Evolutionary conservation across 2,329 filamentous ascomycete genomes (phyloP), one percentile per base, ranked within the genome.

Genomic region (Aspergillus bombycis): DNA sequence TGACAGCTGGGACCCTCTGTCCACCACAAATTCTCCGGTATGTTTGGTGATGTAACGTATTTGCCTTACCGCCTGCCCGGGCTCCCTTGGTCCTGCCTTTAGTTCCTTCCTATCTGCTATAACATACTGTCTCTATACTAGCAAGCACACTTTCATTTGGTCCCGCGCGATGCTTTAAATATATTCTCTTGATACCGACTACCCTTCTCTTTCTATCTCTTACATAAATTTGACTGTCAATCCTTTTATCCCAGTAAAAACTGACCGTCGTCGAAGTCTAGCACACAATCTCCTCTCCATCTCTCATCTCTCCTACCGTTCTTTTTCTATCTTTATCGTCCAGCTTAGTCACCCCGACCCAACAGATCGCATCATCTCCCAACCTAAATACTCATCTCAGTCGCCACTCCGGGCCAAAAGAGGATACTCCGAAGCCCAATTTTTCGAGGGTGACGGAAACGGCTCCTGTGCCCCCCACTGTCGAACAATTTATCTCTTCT

Each of bases 401-500:
- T 70, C 60, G 71, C 69, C 71, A 73, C 71, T 36, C 46, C 62
- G 59, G 59, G 55, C 48, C 55, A 34, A 43, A 58, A 58, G 34
- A 60, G 32, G 23, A 60, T 19, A 56, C 52, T 46, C 64, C 58
- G 62, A 61, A 46, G 46, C 48, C 54, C 45, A 63, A 55, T 41
- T 60, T 55, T 55, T 56, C 54, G 26, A 48, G 46, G 52, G 63
- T 65, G 65, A 74, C 74, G 73, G 66, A 75, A 75, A 71, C 74
- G 73, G 72, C 72, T 71, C 41, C 57, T 62, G 63, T 36, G 58
- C 54, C 60, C 62, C 62, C 59, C 64, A 45, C 62, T 60, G 53
- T 61, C 67, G 46, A 60, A 58, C 58, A 61, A 57, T 59, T 63
- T 58, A 57, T 59, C 57, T 58, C 50, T 54, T 43, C 8, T 41